Evolutionary conservation across 2,329 filamentous ascomycete genomes (phyloP), one percentile per base, ranked within the genome.

Genomic region (Nemania bipapillata): DNA sequence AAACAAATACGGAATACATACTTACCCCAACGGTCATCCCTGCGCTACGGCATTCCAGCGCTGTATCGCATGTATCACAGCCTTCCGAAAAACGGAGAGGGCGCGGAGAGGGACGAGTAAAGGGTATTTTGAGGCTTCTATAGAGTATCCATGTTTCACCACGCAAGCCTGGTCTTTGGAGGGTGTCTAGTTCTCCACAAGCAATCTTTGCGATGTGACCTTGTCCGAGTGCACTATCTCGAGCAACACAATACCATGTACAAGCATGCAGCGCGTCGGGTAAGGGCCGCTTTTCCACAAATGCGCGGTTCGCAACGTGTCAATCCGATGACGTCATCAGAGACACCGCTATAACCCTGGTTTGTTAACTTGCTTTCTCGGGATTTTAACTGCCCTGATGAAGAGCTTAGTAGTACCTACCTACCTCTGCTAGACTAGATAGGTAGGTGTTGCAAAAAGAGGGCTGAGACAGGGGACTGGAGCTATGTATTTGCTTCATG

Each of bases 21-120:
- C 15, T 20, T n/a, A 40, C 61, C 61, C 60, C 49, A 52, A 45
- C 12, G 35, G n/a, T 20, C 26, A 26, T 45, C 55, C 45, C 45
- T 59, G 55, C 26, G 22, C 32, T 12, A 15, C 20, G n/a, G 11
- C 24, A 37, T 53, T 63, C 30, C 22, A 40, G 53, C 49, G 4
- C 11, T 12, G 3, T 8, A 15, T 12, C 9, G 17, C 11, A 53
- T 42, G 52, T 47, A 62, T 53, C 22, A 30, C 35, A 42, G 20
- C 9, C 47, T 17, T 17, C 52, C 52, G 53, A 37, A 20, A 53
- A 17, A 24, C 24, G 50, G 28, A 24, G 15, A 6, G 15, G 17
- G 2, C 11, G 15, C 24, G 50, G 28, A 24, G 15, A 6, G 15
- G 17, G 2, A 20, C 4, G 8, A 53, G 28, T 1, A 49, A 49